Base-by-base conservation (phyloP, 768 basidiomycete species). In the Leccinum ochraceum region DNA sequence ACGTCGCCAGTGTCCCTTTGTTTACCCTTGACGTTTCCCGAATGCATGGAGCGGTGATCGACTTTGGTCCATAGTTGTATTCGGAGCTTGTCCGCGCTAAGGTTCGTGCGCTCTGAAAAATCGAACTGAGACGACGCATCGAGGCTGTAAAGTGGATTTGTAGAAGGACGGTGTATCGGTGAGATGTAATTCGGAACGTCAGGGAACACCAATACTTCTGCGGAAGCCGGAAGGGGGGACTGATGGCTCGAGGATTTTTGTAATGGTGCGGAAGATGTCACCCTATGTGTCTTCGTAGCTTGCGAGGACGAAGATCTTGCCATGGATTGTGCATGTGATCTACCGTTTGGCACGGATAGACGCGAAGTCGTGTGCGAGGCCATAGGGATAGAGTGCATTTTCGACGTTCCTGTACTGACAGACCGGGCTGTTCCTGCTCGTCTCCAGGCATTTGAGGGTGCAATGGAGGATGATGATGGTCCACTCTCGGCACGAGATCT, bases 91-190 rank as follows among this genome's bases (percentile, higher is more conserved):
- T 81, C 75, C 3, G 80, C 78, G 63, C 81, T 81, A n/a, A 82
- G 70, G 66, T 90, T 79, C 2, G 81, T 79, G 75, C 81, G 82
- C 17, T 77, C 72, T 0, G 82, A 78, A 67, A 88, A 87, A 53
- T 87, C 86, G 28, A 72, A 74, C 34, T 77, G 71, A 6, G 80
- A 77, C 14, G 68, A 75, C 7, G 79, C 70, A 66, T 94, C 86
- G 17, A 90, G 75, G 1, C 79, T 57, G 66, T 94, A 96, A 24
- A 78, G 73, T 1, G 95, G 95, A 71, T 94, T 91, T 1, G 89
- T 94, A 1, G 94, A 95, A 4, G 93, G 89, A 24, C 78, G 81
- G 70, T 94, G 94, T 53, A 92, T 80, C 0, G 84, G 80, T 2
- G 94, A 96, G 53, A 94, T 81, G 71, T 87, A 95, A 68, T 90